A percentile compares a stretch with the other conserved stretches of the same genome.
These are phyloP conservation scores for Sporothrix euskadiensis DNA, from an alignment of 2,329 filamentous ascomycete species.

Conservation along the genomic window DNA sequence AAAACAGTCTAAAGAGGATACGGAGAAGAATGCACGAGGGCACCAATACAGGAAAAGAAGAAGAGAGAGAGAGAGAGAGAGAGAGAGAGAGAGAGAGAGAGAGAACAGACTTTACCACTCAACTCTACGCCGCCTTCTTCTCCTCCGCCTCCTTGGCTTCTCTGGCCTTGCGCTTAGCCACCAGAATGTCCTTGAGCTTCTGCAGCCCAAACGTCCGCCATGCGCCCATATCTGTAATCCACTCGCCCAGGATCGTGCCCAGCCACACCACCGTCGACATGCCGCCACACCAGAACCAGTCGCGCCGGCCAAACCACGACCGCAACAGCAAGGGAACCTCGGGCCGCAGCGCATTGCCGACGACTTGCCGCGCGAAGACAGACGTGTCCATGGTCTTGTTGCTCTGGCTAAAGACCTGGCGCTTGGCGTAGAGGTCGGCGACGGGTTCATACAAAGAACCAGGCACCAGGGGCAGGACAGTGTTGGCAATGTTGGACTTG, in stretches of 20 bases:
- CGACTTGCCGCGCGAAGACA: constrained; percentile 48
- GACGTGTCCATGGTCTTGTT: constrained; percentile 48
- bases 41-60: neutral
- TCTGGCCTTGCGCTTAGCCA: constrained; percentile 30
- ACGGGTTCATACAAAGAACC: constrained; percentile 52
- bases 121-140: constrained; percentile 3
- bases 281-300: constrained; percentile 48
- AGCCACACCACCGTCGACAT: constrained; percentile 42
- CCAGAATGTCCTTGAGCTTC: constrained; percentile 39
- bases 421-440: constrained; percentile 48
- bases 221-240: constrained; percentile 40
- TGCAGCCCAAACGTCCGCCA: constrained; percentile 42
- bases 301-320: constrained; percentile 44
- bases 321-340: constrained; percentile 41
- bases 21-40: neutral
- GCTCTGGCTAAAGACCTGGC: constrained; percentile 53
- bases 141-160: neutral
- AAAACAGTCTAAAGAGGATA: neutral
- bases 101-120: too few species aligned
- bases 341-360: constrained; percentile 44
- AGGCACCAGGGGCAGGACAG: constrained; percentile 45
- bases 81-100: neutral
- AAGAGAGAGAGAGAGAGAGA: neutral
- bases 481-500: constrained; percentile 51
- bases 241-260: constrained; percentile 49